Conservation (phyloP, 2,329 filamentous ascomycete genomes). For the Penicillium paneum region DNA sequence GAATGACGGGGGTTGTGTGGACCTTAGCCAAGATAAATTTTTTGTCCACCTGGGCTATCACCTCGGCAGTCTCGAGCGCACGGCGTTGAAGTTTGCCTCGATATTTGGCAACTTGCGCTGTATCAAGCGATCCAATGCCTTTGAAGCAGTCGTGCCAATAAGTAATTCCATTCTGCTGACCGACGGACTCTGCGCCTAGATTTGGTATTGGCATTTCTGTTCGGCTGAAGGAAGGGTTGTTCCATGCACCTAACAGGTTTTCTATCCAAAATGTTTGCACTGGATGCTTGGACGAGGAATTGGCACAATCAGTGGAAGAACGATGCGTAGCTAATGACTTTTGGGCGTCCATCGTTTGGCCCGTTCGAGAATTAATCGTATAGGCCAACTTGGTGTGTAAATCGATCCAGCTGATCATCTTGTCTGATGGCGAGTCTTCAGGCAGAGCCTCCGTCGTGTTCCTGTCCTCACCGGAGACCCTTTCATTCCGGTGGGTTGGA, state of each 20-base stretch:
- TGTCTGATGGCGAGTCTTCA: slow-evolving; percentile 6
- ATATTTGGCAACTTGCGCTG: slow-evolving; percentile 28
- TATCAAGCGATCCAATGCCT: slow-evolving; percentile 22
- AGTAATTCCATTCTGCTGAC: slow-evolving; percentile 13
- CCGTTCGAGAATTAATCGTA: slow-evolving; percentile 35
- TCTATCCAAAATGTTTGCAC: slow-evolving; percentile 55
- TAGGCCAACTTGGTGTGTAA: slow-evolving; percentile 50
- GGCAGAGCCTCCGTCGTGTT: neutral
- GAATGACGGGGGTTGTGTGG: slow-evolving; percentile 16
- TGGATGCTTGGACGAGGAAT: neutral
- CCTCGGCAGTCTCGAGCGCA: slow-evolving; percentile 57
- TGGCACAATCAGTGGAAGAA: slow-evolving; percentile 12
- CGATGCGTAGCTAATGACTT: slow-evolving; percentile 10
- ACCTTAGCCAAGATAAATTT: slow-evolving; percentile 82
- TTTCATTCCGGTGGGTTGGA: neutral
- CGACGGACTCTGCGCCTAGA: slow-evolving; percentile 25
- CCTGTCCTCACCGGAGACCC: neutral
- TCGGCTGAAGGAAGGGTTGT: slow-evolving; percentile 70
- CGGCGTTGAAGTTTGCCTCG: slow-evolving; percentile 57
- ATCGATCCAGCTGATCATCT: slow-evolving; percentile 55
- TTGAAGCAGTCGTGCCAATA: slow-evolving; percentile 19
- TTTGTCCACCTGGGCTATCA: slow-evolving; percentile 79
- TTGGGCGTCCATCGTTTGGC: slow-evolving; percentile 27
- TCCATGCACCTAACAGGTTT: slow-evolving; percentile 62
- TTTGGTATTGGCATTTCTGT: slow-evolving; percentile 45